A percentile compares a stretch with the other conserved stretches of the same genome.
phyloP scores from a whole-genome alignment of 73 alveolate genomes.

The Symbiodinium pilosum region DNA sequence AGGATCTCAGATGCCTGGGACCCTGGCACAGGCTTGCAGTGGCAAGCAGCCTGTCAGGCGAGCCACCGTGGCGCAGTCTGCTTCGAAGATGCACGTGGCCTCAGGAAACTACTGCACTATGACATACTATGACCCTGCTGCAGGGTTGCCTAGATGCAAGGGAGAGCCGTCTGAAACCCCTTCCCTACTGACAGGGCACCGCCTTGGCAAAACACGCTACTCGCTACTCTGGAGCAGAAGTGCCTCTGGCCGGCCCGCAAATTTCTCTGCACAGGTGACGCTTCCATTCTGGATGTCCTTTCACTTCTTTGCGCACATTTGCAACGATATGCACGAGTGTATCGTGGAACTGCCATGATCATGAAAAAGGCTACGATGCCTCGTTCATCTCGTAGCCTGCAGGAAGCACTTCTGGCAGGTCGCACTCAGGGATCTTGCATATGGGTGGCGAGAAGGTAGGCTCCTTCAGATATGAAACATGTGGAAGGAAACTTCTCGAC shows the following conservation, averaged over 20 bases:
- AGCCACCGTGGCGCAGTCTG: slow-evolving; percentile 40
- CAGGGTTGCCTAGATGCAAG: no score
- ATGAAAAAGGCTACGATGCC: neutral
- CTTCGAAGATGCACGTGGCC: slow-evolving; percentile 59
- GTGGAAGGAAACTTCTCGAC: no score
- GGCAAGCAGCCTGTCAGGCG: slow-evolving; percentile 76
- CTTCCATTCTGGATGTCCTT: slow-evolving; percentile 40
- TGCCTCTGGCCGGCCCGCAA: slow-evolving; percentile 63
- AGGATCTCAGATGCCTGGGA: neutral
- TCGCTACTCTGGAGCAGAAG: neutral
- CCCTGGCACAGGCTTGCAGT: slow-evolving; percentile 35
- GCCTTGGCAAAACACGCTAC: no score
- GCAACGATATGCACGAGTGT: no score
- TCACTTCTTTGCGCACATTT: neutral
- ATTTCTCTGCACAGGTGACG: slow-evolving; percentile 59
- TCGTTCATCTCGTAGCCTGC: slow-evolving; percentile 48
- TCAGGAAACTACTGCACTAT: neutral
- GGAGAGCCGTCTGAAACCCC: no score
- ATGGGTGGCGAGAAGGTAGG: slow-evolving; percentile 19
- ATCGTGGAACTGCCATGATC: neutral
- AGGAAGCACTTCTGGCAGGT: slow-evolving; percentile 17
- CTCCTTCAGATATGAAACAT: no score
- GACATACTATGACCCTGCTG: no score
- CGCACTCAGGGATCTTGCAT: slow-evolving; percentile 46
- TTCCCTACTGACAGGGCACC: no score